Evolutionary conservation across 345 rosid species (phyloP), one percentile per base, ranked within the genome.

Genomic region (Gossypium rotundifolium): DNA sequence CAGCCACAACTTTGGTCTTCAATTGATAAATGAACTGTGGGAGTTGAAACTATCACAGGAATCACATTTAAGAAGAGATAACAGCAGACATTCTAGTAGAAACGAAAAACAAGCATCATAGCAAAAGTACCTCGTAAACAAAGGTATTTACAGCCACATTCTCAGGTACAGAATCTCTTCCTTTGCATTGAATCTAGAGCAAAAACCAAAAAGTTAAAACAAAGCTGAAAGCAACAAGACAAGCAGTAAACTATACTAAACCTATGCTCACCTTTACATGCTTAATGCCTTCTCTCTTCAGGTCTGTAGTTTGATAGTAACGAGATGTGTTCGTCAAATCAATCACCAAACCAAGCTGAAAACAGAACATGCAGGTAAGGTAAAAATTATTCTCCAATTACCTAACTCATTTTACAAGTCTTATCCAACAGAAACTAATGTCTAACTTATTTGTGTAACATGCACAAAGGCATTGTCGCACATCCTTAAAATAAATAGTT

Each of bases 241-340:
- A 40, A 48, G 73, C 65, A 65, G 5, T 20, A 67, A 42, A 42
- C 11, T 12, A 38, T 53, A 44, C 23, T 13, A 66, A 60, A 29
- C 25, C 8, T 70, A 25, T 53, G 71, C 82, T 80, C 73, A 89
- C 99, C 96, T 93, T 96, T 70, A 96, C 92, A 79, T 96, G 87
- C 81, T 96, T 96, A 68, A 96, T 95, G 73, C 93, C 96, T 3
- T 89, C 93, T 76, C 77, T 91, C 89, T 90, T 89, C 85, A 96
- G 82, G 79, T 93, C 98, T 22, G 71, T 3, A 14, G 90, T 77
- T 75, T 84, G 78, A 84, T 96, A 96, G 85, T 96, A 93, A 60
- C 96, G 96, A 40, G 84, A 79, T 53, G 99, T 93, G 86, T 96
- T 96, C 57, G 99, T 96, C 86, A 96, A 85, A 89, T 96, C 99